Percentiles rank a stretch among this genome's conserved stretches.
Evolutionary conservation across 192 early-diverging fungal genomes (phyloP).

Genomic region (Umbelopsis isabellina): DNA sequence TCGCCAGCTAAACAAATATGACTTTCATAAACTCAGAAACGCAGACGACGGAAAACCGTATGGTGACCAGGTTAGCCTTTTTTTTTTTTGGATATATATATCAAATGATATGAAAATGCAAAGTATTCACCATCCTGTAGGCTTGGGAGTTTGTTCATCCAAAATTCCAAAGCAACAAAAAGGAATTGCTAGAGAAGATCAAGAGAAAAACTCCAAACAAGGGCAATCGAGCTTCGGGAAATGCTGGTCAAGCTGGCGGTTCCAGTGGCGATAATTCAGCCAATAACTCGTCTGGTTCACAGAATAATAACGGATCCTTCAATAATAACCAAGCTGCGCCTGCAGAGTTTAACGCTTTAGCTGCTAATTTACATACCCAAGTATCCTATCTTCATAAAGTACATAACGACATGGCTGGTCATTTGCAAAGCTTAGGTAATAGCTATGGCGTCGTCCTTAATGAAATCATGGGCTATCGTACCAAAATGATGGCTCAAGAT

Average conservation of each 20-base stretch:
- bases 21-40: constrained; percentile 75
- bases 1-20: constrained; percentile 81
- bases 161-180: constrained; percentile 60
- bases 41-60: constrained; percentile 51
- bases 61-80: constrained; percentile 54
- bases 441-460: constrained; percentile 31
- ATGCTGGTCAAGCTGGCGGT: neutral
- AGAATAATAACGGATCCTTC: neutral
- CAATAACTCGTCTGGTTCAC: neutral
- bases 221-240: constrained; percentile 8
- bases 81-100: no score
- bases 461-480: constrained; percentile 43
- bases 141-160: constrained; percentile 75
- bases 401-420: constrained; percentile 43
- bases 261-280: neutral
- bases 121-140: constrained; percentile 21
- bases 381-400: constrained; percentile 39
- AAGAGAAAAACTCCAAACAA: constrained; percentile 43
- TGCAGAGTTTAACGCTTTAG: constrained; percentile 12
- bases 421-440: constrained; percentile 25
- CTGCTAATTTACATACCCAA: constrained; percentile 40
- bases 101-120: no score
- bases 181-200: constrained; percentile 59
- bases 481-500: constrained; percentile 49
- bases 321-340: constrained; percentile 16